phyloP scores from a whole-genome alignment of 2,329 filamentous ascomycete genomes.

The Penicillium sp. region DNA sequence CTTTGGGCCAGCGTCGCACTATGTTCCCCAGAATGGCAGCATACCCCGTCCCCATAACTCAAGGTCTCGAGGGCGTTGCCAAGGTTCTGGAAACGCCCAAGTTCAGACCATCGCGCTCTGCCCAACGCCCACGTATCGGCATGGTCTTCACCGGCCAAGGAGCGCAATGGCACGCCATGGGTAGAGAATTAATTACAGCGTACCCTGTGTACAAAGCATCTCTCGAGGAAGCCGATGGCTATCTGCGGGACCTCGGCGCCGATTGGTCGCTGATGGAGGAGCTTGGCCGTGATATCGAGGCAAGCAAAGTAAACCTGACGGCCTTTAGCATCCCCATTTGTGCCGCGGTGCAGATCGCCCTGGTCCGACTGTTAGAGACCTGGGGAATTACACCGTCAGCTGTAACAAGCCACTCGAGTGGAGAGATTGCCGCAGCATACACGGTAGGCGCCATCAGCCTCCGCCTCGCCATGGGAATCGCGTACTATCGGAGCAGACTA shows the following conservation, averaged over 20 bases:
- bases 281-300: background rate
- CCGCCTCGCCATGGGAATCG: conserved; percentile 42
- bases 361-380: conserved; percentile 46
- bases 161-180: conserved; percentile 22
- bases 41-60: background rate
- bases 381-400: conserved; percentile 45
- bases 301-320: background rate
- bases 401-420: conserved; percentile 50
- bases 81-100: background rate
- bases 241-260: background rate
- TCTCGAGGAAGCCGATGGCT: background rate
- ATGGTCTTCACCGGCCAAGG: conserved; percentile 26
- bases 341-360: conserved; percentile 50
- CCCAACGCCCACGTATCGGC: background rate
- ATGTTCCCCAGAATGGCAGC: conserved; percentile 3
- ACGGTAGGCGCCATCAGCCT: conserved; percentile 38
- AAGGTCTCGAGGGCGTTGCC: background rate
- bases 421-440: conserved; percentile 53
- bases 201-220: conserved; percentile 1
- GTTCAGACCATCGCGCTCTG: background rate
- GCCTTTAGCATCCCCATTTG: conserved; percentile 16
- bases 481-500: conserved; percentile 21
- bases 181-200: conserved; percentile 6
- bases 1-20: background rate
- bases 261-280: conserved; percentile 6